A percentile compares a stretch with the other conserved stretches of the same genome.
Evolutionary conservation across 2,329 filamentous ascomycete genomes (phyloP).

Genomic region (Exophiala xenobiotica): DNA sequence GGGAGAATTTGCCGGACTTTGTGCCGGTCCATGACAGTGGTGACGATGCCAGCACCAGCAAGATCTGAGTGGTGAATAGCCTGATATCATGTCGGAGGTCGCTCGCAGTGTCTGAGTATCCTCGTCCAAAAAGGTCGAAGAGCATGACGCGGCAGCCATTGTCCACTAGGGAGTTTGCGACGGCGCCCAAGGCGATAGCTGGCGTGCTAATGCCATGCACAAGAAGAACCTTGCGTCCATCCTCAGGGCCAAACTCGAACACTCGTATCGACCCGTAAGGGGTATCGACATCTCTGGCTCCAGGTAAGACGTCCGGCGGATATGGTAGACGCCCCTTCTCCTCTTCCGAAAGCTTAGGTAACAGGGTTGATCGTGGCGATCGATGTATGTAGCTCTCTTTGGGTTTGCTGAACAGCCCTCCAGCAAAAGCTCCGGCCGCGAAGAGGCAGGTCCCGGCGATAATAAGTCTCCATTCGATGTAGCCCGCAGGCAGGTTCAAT

Average conservation of each 20-base stretch:
- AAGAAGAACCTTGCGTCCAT: conserved; percentile 70
- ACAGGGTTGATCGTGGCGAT: conserved; percentile 40
- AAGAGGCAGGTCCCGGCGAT: conserved; percentile 16
- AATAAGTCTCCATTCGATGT: conserved; percentile 12
- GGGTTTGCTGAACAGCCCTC: conserved; percentile 9
- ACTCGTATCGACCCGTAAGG: conserved; percentile 68
- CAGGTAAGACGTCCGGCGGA: conserved; percentile 68
- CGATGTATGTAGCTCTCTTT: conserved; percentile 12
- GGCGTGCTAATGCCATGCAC: conserved; percentile 83
- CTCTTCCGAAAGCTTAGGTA: conserved; percentile 37
- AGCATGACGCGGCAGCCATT: conserved; percentile 75
- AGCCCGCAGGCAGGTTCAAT: background rate
- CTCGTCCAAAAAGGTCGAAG: conserved; percentile 69
- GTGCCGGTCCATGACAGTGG: conserved; percentile 63
- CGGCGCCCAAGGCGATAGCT: conserved; percentile 63
- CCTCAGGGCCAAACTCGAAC: conserved; percentile 76
- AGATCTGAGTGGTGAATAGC: conserved; percentile 70
- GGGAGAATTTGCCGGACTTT: conserved; percentile 57
- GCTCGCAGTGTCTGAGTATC: conserved; percentile 69
- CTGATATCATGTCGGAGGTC: conserved; percentile 70
- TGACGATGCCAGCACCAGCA: conserved; percentile 69
- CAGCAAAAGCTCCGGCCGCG: conserved; percentile 13
- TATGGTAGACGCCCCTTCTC: conserved; percentile 56
- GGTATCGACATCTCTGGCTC: conserved; percentile 61
- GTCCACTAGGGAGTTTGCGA: conserved; percentile 65